Base-by-base conservation (phyloP, 2,329 filamentous ascomycete species). In the Fusarium xylarioides region DNA sequence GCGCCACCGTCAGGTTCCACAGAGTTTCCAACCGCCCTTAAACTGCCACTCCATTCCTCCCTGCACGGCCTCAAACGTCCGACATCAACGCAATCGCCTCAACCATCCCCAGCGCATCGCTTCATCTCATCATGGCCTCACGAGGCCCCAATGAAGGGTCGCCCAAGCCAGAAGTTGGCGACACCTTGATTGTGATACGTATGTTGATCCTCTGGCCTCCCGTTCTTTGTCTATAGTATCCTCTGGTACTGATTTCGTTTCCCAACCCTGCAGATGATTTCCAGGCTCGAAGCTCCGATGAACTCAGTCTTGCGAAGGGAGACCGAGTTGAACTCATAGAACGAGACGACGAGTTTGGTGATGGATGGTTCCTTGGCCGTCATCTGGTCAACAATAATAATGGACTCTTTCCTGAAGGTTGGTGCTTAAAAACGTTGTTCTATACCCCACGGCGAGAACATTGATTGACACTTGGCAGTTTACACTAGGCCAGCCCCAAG, bases 271-370 rank as follows among this genome's bases (percentile, higher is more conserved):
- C 66, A 97, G 94, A 99, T 84, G 95, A 98, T 83, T 98, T 99
- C 82, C 86, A 91, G 76, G 95, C 95, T 65, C 91, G 96, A 75
- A 97, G 95, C 82, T 92, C 93, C 65, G 96, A 99, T 83, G 96
- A 99, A 86, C 87, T 99, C 79, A 97, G 91, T 76, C 87, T 99
- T 74, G 86, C 90, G 62, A 97, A 97, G 79, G 95, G 93, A 76
- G 93, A 96, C 78, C 90, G 92, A 72, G 92, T 97, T 70, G 92
- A 95, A 84, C 85, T 97, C 71, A 90, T 95, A 73, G 93, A 96
- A 83, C 89, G 93, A 78, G 93, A 96, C 80, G 93, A 96, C 81
- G 93, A 96, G 80, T 97, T 96, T 81, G 93, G 93, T 69, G 93
- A 97, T 82, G 93, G 94, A 60, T 95, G 93, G 93, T 97, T 93